Base-by-base conservation (phyloP, 2,329 filamentous ascomycete species). In the Trichoderma hamatum region DNA sequence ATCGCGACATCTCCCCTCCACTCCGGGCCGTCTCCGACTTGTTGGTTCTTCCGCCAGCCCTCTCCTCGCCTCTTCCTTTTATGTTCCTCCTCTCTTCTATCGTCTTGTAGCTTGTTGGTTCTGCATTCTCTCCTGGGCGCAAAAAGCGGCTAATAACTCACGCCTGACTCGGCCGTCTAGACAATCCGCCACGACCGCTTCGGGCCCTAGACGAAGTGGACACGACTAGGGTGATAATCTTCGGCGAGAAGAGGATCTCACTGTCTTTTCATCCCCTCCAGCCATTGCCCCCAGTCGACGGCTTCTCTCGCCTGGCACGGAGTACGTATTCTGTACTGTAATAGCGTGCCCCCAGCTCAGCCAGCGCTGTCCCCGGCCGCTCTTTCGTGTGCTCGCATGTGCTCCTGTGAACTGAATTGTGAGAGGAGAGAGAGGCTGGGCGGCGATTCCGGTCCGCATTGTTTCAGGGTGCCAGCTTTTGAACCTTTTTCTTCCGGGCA, bases 141-240 rank as follows among this genome's bases (percentile, higher is more conserved):
- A 59, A 67, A 59, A 59, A 46, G 64, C 64, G 21, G 64, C 55
- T 67, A 67, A 67, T 55, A 49, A 19, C 39, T 43, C 46, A 24
- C 46, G 49, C 64, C 58, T 67, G 64, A 67, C 64, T 67, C 64
- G 64, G 16, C 46, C 28, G 30, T 59, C 39, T 30, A 59, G 30
- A 46, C 64, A 49, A 59, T 58, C 63, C 63, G 56, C 55, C 55
- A 58, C 55, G 55, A 58, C 55, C 55, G 62, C 62, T 58, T 58
- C 30, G 52, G 63, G 43, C 36, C 39, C 54, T 67, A 46, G 64
- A 63, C 30, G 9, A 59, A 67, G 64, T 59, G 64, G 64, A n/a
- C 63, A 49, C 43, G 54, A 58, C 54, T 28, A 51, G 64, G 64
- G 64, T 67, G 21, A 59, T 51, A 58, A 34, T 59, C 54, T 51